Evolutionary conservation across 768 basidiomycete species (phyloP), one percentile per base, ranked within the genome.

Genomic region (Lactarius vividus): DNA sequence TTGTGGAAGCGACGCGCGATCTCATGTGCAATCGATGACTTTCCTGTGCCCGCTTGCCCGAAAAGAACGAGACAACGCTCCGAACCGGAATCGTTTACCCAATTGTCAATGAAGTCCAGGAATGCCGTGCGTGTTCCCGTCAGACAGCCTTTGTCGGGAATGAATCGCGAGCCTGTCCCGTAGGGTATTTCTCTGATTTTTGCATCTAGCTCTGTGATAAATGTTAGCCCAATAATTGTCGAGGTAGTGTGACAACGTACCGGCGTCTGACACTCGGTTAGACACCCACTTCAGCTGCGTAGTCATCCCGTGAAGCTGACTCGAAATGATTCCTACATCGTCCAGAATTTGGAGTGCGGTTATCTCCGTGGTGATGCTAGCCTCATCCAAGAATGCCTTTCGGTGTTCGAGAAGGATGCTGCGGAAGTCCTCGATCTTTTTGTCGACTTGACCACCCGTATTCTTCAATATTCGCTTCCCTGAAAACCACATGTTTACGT

Each of bases 31-130:
- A 52, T 52, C 5, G 49, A 52, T 15, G 49, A 52, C 3, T 52
- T 52, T 52, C 49, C 49, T 0, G 13, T 52, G 49, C 49, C 49
- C 0, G 57, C 57, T 28, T 59, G 39, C 23, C 57, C 57, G 40
- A 44, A 59, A 5, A 59, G 57, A 15, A 59, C 40, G 28, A 59
- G 57, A 28, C 49, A 26, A 15, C 49, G 49, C 26, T 52, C 49
- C 4, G 49, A 52, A 26, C 11, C 31, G n/a, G 31, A 18, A n/a
- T 56, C 18, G 23, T 56, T 33, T 0, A 11, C 55, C 55, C 55
- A 56, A 23, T 56, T 11, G 18, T 1, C 20, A 6, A 56, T 56
- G 55, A 33, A 56, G 9, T 56, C 55, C 18, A 52, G 49, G 2
- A 52, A 52, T 1, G 49, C 26, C 11, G 13, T 52, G 26, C 49